Base-by-base conservation (phyloP, 2,329 filamentous ascomycete genomes). In the Colletotrichum musae region DNA sequence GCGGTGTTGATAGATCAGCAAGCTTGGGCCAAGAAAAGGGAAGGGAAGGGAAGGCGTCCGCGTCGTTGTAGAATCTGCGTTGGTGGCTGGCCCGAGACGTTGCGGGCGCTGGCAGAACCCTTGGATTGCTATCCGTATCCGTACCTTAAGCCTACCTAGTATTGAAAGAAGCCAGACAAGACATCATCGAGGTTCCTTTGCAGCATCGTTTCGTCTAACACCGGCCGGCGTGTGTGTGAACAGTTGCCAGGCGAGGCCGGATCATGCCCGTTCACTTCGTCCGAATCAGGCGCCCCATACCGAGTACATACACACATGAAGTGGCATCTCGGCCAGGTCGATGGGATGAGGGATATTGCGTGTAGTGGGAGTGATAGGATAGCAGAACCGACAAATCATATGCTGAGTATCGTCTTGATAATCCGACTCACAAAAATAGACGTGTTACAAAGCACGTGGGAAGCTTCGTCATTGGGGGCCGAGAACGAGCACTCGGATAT, bases 391-490 rank as follows among this genome's bases (percentile, higher is more conserved):
- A 48, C 60, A 47, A 68, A 64, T 64, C 18, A 26, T 13, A 47
- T 21, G 21, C 21, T 48, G 41, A 21, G 26, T 48, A 53, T 28
- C 53, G 48, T 64, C 60, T 68, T 68, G 65, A 52, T 68, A 68
- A 68, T 64, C 54, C 21, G 52, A 15, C 60, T 39, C 18, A 32
- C 60, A 64, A 64, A 68, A 64, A 68, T 64, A 68, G 65, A 68
- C 65, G 47, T 64, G 60, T 68, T 64, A 68, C 65, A 68, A 68
- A 68, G 65, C 65, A 64, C 60, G 60, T 68, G 65, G 65, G n/a
- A 64, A 56, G 52, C 56, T 53, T 64, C 59, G 64, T 68, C 58
- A 68, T 64, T 68, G 59, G 64, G 64, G 64, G 64, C 64, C 36
- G 59, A 57, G 59, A 64, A 64, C 47, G 59, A 43, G 52, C 52